A percentile compares a stretch with the other conserved stretches of the same genome.
Evolutionary conservation across 2,329 filamentous ascomycete species (phyloP).

Genomic region (Cytospora piceae): DNA sequence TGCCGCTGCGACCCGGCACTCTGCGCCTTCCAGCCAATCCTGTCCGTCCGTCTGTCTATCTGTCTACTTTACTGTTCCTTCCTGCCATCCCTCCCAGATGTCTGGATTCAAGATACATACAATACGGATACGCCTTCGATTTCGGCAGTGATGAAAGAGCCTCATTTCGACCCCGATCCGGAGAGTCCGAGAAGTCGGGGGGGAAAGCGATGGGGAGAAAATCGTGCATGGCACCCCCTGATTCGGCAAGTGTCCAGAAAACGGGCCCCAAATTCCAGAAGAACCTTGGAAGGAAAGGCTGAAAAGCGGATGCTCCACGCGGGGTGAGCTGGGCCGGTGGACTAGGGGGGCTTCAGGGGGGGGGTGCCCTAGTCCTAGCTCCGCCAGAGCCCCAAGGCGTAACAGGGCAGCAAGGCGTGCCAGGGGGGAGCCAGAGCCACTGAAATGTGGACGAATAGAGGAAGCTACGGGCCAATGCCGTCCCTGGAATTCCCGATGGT

Average conservation of each 20-base stretch:
- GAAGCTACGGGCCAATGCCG: slow-evolving; percentile 10
- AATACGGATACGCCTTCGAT: background rate
- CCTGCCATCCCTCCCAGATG: background rate
- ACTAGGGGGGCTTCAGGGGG: background rate
- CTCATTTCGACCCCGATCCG: slow-evolving; percentile 3
- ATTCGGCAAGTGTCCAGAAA: slow-evolving; percentile 22
- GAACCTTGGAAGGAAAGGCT: slow-evolving; percentile 13
- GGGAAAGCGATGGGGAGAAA: slow-evolving; percentile 9
- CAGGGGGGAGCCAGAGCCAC: background rate
- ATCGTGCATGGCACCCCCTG: slow-evolving; percentile 18
- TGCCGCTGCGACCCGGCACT: slow-evolving; percentile 12
- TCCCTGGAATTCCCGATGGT: slow-evolving; percentile 27
- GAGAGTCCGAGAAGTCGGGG: slow-evolving; percentile 14
- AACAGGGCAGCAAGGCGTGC: slow-evolving; percentile 8
- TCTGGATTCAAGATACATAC: background rate
- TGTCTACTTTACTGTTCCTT: background rate
- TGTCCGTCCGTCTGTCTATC: slow-evolving; percentile 2
- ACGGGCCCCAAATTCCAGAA: slow-evolving; percentile 23
- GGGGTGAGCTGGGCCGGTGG: slow-evolving; percentile 28
- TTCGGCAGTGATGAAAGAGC: slow-evolving; percentile 9
- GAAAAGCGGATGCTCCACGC: slow-evolving; percentile 25
- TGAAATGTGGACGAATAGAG: background rate
- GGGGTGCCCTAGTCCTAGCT: slow-evolving; percentile 13
- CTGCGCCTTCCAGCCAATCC: slow-evolving; percentile 8
- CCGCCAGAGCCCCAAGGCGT: background rate